These are phyloP conservation scores for Yarrowia sp. DNA, from an alignment of 805 yeast genomes.

Conservation along the genomic window DNA sequence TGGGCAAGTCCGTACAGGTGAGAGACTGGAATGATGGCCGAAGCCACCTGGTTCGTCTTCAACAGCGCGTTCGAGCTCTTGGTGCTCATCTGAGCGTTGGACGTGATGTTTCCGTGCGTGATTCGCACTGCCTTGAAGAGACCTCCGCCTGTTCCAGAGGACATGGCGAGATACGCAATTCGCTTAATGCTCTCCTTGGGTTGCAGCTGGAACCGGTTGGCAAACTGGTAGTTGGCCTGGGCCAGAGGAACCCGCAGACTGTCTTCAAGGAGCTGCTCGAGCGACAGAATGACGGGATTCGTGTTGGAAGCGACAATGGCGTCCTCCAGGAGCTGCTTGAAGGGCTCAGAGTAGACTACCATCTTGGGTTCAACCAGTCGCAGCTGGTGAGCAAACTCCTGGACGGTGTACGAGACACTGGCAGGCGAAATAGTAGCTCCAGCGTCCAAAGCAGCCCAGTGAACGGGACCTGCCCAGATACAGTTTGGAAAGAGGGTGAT, in stretches of 20 bases:
- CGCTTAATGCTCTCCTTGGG: neutral
- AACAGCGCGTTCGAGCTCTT: slow-evolving; percentile 33
- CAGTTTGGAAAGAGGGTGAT: slow-evolving; percentile 7
- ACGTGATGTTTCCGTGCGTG: slow-evolving; percentile 53
- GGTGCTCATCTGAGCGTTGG: slow-evolving; percentile 44
- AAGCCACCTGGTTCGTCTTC: neutral
- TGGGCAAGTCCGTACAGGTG: slow-evolving; percentile 37
- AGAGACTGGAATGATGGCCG: slow-evolving; percentile 39
- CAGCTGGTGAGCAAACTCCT: slow-evolving; percentile 3
- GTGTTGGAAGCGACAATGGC: neutral
- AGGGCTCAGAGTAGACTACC: neutral
- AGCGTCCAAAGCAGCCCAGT: slow-evolving; percentile 8
- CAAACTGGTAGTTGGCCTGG: neutral
- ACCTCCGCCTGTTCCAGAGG: slow-evolving; percentile 49
- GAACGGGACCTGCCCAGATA: neutral
- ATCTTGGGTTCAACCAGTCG: neutral
- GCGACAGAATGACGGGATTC: neutral
- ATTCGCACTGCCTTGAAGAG: slow-evolving; percentile 73
- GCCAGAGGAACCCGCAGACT: neutral
- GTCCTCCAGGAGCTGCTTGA: neutral
- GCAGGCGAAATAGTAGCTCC: slow-evolving; percentile 12
- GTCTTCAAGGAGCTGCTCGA: neutral
- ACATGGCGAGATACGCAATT: slow-evolving; percentile 37
- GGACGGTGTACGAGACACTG: neutral
- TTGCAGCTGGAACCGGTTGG: neutral